Conservation (phyloP, 1,139 yeast species). For the Wickerhamomyces sp. region DNA sequence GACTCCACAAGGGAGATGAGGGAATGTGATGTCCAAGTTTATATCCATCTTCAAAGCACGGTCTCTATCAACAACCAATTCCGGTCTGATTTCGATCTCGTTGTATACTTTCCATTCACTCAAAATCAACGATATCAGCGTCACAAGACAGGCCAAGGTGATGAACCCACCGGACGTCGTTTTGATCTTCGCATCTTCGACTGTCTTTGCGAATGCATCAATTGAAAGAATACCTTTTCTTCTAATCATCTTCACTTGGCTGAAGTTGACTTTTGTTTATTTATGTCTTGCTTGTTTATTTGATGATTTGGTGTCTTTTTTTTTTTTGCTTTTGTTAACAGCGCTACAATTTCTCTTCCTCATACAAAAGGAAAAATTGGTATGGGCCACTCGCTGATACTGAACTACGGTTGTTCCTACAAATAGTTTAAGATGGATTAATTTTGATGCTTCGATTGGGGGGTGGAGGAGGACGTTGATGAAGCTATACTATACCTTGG, state of each 20-base stretch:
- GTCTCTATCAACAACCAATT: constrained; percentile 83
- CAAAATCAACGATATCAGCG: constrained; percentile 58
- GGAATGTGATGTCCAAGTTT: constrained; percentile 77
- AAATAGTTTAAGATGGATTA: no score
- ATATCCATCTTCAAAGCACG: constrained; percentile 72
- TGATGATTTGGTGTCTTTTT: background rate
- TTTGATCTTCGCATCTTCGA: constrained; percentile 85
- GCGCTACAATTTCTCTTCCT: background rate
- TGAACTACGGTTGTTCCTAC: background rate
- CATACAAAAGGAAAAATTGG: no score
- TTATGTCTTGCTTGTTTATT: background rate
- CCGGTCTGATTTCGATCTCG: constrained; percentile 64
- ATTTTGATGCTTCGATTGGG: no score
- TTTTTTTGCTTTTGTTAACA: background rate
- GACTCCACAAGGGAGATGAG: constrained; percentile 75
- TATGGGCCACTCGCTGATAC: no score
- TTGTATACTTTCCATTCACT: constrained; percentile 78
- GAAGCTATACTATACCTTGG: constrained; percentile 1
- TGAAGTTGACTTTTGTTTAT: background rate
- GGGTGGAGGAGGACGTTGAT: no score
- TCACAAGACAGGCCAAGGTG: constrained; percentile 62
- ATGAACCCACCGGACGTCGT: constrained; percentile 89
- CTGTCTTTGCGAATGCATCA: constrained; percentile 92
- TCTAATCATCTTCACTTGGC: constrained; percentile 1
- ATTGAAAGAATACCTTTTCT: constrained; percentile 47